Base-by-base conservation (phyloP, 148 eudicot species). In the Mesembryanthemum crystallinum region DNA sequence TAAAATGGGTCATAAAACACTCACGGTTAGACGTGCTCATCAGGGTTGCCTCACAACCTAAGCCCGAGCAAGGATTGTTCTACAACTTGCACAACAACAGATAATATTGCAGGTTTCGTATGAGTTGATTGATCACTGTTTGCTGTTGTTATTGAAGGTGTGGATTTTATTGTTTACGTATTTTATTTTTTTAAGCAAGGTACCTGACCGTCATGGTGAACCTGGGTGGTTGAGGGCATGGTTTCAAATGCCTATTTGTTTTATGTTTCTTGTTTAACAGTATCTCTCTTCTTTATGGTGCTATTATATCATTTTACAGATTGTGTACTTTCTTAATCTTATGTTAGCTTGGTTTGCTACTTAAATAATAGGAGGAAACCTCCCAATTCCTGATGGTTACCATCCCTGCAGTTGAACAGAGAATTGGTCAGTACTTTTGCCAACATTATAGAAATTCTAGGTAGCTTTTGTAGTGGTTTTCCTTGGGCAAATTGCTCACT, bases 81-180 rank as follows among this genome's bases (percentile, higher is more conserved):
- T 95, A 66, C 81, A 90, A 83, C 97, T 90, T 82, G 98, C 96
- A 30, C 98, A 95, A 77, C 98, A 95, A 82, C 98, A 95, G 82
- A 89, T 95, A 69, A 82, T 97, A 33, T 69, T 95, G 75, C 98
- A 95, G 97, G 98, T n/a, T n/a, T n/a, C n/a, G n/a, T 94, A 73
- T 68, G 74, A 29, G 8, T 29, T 32, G 32, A 43, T 39, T n/a
- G n/a, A n/a, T 71, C n/a, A 11, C 29, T 76, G 8, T 28, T 70
- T 39, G 45, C n/a, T 45, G 55, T n/a, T 69, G 55, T 76, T 32
- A 21, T 65, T 20, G 47, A 49, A 70, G 55, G 27, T 33, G 10
- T 23, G 7, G 5, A 24, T 25, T 47, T 20, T 67, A 55, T 28
- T n/a, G n/a, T n/a, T n/a, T n/a, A n/a, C n/a, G n/a, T n/a, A n/a